Evolutionary conservation across 2,329 filamentous ascomycete genomes (phyloP).

Genomic region (Apiospora kogelbergensis): DNA sequence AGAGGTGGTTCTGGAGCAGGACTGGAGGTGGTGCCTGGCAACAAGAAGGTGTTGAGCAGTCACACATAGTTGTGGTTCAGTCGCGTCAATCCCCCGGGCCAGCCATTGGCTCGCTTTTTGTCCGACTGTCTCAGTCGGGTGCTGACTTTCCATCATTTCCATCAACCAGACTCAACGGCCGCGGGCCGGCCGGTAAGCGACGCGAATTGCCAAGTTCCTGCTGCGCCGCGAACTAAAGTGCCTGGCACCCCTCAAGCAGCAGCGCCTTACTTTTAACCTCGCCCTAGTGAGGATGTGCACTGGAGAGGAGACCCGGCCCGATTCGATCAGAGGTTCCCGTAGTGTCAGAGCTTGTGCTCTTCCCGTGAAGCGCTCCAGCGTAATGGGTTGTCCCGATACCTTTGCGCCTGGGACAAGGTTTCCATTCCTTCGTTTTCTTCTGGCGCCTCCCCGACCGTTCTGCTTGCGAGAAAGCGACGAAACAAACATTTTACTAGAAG

Average conservation of each 20-base stretch:
- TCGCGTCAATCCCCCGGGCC: neutral
- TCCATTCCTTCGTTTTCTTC: neutral
- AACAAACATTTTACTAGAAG: neutral
- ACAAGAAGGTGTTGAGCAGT: neutral
- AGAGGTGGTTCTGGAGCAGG: too few species aligned
- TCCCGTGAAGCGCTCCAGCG: slow-evolving; percentile 4
- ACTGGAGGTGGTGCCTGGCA: neutral
- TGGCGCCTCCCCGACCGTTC: neutral
- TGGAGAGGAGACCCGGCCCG: slow-evolving; percentile 2
- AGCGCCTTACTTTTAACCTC: slow-evolving; percentile 1
- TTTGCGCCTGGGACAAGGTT: neutral
- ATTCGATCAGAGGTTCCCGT: slow-evolving; percentile 1
- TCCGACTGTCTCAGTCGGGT: neutral
- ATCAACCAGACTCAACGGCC: neutral
- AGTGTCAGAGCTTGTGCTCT: slow-evolving; percentile 4
- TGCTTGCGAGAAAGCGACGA: neutral
- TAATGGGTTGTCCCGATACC: neutral
- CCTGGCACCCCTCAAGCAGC: neutral
- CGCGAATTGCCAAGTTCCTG: neutral
- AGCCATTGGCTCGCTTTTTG: neutral
- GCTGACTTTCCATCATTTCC: neutral
- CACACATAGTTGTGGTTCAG: neutral
- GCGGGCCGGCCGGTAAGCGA: neutral
- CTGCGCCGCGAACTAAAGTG: neutral
- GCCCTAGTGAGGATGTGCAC: neutral